Conservation (phyloP, 768 basidiomycete genomes). For the Sporobolomyces phaffii region DNA sequence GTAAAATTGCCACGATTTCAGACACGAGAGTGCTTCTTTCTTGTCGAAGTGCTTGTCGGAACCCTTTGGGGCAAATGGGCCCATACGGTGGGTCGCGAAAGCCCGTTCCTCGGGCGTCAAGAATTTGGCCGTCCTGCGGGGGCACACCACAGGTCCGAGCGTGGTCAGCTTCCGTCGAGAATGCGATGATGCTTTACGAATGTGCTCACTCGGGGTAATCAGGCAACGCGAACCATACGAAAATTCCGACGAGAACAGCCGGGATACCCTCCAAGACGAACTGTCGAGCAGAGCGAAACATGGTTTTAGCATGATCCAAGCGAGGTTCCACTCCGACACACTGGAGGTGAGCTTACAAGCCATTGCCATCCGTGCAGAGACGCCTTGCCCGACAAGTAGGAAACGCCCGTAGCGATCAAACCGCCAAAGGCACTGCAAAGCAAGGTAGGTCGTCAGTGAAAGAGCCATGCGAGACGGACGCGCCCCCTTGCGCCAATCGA, state of each 20-base stretch:
- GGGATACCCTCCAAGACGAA: constrained; percentile 31
- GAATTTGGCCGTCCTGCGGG: constrained; percentile 24
- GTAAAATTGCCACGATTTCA: constrained; percentile 30
- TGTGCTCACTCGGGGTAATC: constrained; percentile 16
- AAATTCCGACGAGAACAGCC: constrained; percentile 11
- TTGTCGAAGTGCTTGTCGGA: constrained; percentile 35
- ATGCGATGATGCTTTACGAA: too few relatives aligned
- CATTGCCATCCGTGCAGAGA: constrained; percentile 29
- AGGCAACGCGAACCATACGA: constrained; percentile 20
- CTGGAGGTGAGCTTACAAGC: constrained; percentile 16
- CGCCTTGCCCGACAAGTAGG: constrained; percentile 13
- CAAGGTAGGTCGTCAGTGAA: not conserved
- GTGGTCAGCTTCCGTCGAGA: not conserved
- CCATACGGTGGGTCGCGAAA: constrained; percentile 15
- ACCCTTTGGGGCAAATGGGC: constrained; percentile 15
- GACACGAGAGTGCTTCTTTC: not conserved
- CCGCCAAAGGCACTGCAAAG: constrained; percentile 17
- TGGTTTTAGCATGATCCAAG: not conserved
- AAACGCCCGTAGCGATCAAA: constrained; percentile 22
- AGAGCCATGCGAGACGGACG: not conserved
- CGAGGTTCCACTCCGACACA: too few relatives aligned
- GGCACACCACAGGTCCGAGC: too few relatives aligned
- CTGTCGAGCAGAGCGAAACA: not conserved
- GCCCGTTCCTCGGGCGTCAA: constrained; percentile 18
- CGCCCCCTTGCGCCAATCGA: too few relatives aligned